A percentile compares a stretch with the other conserved stretches of the same genome.
Evolutionary conservation across 2,329 filamentous ascomycete species (phyloP).

Genomic region (Hypoxylon sp.): DNA sequence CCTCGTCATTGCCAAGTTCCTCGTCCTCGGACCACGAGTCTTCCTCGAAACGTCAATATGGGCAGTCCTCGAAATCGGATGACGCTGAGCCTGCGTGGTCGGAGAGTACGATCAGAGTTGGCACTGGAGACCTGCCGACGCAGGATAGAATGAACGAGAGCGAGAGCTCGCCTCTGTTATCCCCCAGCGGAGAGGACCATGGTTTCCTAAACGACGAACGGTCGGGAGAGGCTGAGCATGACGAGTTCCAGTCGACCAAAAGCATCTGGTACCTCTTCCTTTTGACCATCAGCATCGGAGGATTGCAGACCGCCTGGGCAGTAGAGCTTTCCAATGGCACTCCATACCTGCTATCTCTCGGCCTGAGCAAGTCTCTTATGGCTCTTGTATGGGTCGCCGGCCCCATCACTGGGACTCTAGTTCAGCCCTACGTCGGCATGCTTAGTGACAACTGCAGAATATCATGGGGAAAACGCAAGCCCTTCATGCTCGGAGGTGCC

Average conservation of each 20-base stretch:
- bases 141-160: constrained; percentile 56
- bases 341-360: constrained; percentile 82
- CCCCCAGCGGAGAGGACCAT: constrained; percentile 53
- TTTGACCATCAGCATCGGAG: constrained; percentile 87
- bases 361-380: constrained; percentile 84
- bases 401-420: constrained; percentile 80
- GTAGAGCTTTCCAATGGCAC: constrained; percentile 95
- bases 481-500: constrained; percentile 81
- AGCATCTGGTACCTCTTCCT: constrained; percentile 87
- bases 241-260: constrained; percentile 74
- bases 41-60: constrained; percentile 46
- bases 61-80: constrained; percentile 31
- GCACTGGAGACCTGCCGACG: constrained; percentile 40
- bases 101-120: constrained; percentile 40
- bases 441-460: constrained; percentile 81
- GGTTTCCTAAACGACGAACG: constrained; percentile 51
- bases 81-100: constrained; percentile 33
- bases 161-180: constrained; percentile 64
- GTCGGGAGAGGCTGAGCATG: constrained; percentile 53
- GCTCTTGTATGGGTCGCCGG: constrained; percentile 88
- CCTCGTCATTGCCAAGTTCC: constrained; percentile 54
- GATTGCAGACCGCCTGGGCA: constrained; percentile 94
- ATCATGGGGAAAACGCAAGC: constrained; percentile 81
- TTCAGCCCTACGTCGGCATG: constrained; percentile 87
- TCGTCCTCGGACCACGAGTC: constrained; percentile 46